Evolutionary conservation across 495 filamentous ascomycete species (phyloP).

Genomic region (Lineolata rhizophorae): DNA sequence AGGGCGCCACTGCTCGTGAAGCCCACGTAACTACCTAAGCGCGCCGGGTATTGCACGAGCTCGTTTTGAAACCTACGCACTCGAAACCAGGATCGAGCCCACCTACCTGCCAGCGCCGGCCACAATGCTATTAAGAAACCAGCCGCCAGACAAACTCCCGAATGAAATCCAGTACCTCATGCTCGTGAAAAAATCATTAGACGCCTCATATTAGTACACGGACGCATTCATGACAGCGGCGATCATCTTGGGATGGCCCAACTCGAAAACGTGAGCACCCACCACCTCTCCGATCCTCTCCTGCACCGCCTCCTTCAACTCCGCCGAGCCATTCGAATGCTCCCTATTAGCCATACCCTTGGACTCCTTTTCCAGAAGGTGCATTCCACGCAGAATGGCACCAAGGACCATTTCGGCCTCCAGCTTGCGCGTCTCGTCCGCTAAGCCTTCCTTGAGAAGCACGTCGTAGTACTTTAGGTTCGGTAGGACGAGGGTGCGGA

Average conservation of each 20-base stretch:
- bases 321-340: not conserved
- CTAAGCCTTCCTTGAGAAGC: constrained; percentile 36
- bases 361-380: constrained; percentile 7
- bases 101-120: no score
- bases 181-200: no score
- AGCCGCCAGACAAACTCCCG: no score
- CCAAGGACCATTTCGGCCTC: constrained; percentile 16
- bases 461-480: constrained; percentile 60
- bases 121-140: no score
- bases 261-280: constrained; percentile 11
- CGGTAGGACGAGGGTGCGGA: constrained; percentile 60
- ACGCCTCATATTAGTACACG: no score
- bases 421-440: constrained; percentile 13
- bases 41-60: no score
- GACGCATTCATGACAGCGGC: constrained; percentile 13
- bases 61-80: no score
- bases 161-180: no score
- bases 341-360: not conserved
- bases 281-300: constrained; percentile 16
- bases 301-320: constrained; percentile 7
- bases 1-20: no score
- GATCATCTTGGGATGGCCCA: constrained; percentile 10
- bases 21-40: no score
- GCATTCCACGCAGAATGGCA: constrained; percentile 12
- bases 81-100: no score